Evolutionary conservation across 2,329 filamentous ascomycete species (phyloP), one percentile per base, ranked within the genome.

Genomic region (Setomelanomma holmii): DNA sequence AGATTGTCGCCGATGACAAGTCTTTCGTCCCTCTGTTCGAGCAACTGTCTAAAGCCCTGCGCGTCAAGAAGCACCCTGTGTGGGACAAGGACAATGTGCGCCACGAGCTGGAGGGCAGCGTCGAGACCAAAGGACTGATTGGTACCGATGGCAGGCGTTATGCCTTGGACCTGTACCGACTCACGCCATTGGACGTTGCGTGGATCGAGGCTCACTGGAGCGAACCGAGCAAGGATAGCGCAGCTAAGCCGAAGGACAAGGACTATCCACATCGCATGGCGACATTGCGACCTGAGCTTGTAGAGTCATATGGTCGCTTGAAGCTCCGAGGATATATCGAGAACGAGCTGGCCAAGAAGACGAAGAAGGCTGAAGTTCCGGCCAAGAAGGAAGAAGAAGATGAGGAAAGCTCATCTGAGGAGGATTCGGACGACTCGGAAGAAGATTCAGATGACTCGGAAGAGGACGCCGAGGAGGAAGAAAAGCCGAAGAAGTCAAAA

Each of bases 81-180:
- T 99, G 95, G 95, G 95, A 99, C 76, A 98, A 98, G 82, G 91
- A 96, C 65, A 86, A 88, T 62, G 89, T 92, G 76, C 86, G 89
- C 56, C 92, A 96, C 67, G 91, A 97, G 56, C 82, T 99, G 3
- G 93, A 98, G 75, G 91, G 90, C 35, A 98, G 93, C 67, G 93
- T 99, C 12, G 95, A 99, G 78, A 99, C 95, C 46, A 99, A 99
- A 80, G 95, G 95, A 46, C 81, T 99, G n/a, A 82, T 99, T 65
- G 95, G 95, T 41, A 99, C 95, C 1, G 95, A 99, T 70, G 95
- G 93, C 33, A 86, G 95, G 66, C 97, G 96, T 74, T 99, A 99
- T 71, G 91, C 97, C n/a, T 84, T 99, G 44, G 95, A 99, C 68
- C 80, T 99, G 46, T 99, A 99, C 80, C 87, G 95, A 51, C 89